These are phyloP conservation scores for Cardamine occulta DNA, from an alignment of 345 rosid species.

Conservation along the genomic window DNA sequence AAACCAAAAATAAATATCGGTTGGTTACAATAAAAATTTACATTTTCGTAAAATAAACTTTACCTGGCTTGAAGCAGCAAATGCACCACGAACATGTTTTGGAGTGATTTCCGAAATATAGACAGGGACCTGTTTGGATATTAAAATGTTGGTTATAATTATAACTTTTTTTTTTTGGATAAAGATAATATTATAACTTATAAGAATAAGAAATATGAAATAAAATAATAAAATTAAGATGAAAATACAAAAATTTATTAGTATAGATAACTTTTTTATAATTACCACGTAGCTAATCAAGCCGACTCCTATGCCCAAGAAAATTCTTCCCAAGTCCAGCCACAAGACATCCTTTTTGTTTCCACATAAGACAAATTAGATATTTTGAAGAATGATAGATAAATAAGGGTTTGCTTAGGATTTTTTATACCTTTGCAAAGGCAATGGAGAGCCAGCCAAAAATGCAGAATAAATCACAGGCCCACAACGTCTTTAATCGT, in stretches of 20 bases:
- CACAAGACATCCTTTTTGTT: constrained; percentile 38
- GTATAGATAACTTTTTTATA: not conserved
- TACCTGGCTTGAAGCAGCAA: constrained; percentile 40
- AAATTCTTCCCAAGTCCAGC: constrained; percentile 44
- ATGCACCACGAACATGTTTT: constrained; percentile 51
- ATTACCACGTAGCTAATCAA: constrained; percentile 45
- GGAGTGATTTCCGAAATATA: constrained; percentile 57
- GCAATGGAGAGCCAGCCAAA: constrained; percentile 51
- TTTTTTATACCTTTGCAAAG: constrained; percentile 45
- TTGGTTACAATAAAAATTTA: not conserved
- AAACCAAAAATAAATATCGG: not conserved
- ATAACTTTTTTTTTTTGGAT: too few relatives aligned
- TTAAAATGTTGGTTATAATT: not conserved
- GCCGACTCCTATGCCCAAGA: constrained; percentile 42
- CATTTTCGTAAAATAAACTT: not conserved
- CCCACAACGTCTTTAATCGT: constrained; percentile 48
- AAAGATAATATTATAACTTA: too few relatives aligned
- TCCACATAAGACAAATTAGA: not conserved
- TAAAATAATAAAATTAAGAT: not conserved
- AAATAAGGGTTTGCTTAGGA: not conserved
- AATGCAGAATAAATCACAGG: constrained; percentile 41
- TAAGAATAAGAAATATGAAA: not conserved
- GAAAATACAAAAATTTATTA: not conserved
- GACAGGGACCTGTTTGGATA: constrained; percentile 45
- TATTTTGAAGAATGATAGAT: not conserved